Conservation (phyloP, 2,329 filamentous ascomycete genomes). For the Ascochyta fabae region DNA sequence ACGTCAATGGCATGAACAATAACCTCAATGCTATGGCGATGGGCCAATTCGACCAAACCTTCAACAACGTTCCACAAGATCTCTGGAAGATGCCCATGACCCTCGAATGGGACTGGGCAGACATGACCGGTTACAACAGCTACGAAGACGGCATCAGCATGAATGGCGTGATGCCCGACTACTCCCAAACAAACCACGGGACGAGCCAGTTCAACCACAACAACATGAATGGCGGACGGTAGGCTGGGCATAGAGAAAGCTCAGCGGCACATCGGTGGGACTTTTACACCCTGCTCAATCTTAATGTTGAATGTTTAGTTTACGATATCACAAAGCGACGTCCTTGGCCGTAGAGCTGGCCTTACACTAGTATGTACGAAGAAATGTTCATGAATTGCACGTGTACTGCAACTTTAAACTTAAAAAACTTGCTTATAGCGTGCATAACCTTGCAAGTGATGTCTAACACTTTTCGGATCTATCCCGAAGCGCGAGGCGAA, state of each 20-base stretch:
- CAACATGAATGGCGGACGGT: conserved; percentile 41
- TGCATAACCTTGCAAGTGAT: not conserved
- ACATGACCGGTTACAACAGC: conserved; percentile 50
- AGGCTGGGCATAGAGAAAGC: not conserved
- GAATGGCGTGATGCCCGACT: conserved; percentile 48
- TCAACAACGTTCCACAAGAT: conserved; percentile 79
- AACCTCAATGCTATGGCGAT: conserved; percentile 44
- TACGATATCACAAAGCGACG: not conserved
- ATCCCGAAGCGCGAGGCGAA: not conserved
- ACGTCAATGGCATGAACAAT: conserved; percentile 31
- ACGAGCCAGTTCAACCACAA: conserved; percentile 45
- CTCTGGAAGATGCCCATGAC: conserved; percentile 96
- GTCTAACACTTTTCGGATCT: not conserved
- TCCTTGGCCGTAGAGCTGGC: not conserved
- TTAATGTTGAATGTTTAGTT: conserved; percentile 18
- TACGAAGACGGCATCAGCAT: conserved; percentile 49
- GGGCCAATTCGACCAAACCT: conserved; percentile 75
- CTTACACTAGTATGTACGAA: not conserved
- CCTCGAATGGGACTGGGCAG: conserved; percentile 84
- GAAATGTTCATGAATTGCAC: conserved; percentile 1
- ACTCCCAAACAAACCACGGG: conserved; percentile 33
- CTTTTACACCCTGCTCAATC: not conserved
- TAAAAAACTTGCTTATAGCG: not conserved
- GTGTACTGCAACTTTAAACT: not conserved
- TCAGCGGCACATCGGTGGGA: no score